Evolutionary conservation across 2,329 filamentous ascomycete genomes (phyloP).

Genomic region (Fusarium chlamydosporum): DNA sequence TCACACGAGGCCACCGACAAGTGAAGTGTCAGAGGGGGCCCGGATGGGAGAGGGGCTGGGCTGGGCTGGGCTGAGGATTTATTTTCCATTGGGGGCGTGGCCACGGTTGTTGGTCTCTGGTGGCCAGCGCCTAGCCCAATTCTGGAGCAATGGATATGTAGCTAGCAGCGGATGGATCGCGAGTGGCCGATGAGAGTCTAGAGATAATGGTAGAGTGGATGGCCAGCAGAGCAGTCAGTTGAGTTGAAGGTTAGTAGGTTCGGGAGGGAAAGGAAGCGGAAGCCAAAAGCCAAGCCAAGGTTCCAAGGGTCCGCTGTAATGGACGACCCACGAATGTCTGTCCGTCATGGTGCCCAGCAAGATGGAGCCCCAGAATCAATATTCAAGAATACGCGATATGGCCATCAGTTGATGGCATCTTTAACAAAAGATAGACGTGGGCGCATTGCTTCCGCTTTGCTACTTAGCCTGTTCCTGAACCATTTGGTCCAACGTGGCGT

Average conservation of each 20-base stretch:
- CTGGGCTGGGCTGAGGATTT: constrained; percentile 41
- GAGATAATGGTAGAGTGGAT: constrained; percentile 28
- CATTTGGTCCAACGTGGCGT: constrained; percentile 25
- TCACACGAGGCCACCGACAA: constrained; percentile 42
- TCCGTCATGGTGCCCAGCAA: constrained; percentile 24
- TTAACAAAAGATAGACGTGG: background rate
- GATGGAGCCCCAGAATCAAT: constrained; percentile 32
- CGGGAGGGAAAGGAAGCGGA: constrained; percentile 45
- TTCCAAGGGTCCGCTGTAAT: constrained; percentile 43
- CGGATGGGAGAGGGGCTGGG: constrained; percentile 44
- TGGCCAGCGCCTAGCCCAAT: constrained; percentile 48
- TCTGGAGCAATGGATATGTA: constrained; percentile 46
- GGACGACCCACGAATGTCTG: constrained; percentile 32
- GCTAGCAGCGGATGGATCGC: constrained; percentile 47
- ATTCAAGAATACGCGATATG: constrained; percentile 19
- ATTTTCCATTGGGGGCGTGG: constrained; percentile 35
- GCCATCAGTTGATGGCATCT: constrained; percentile 2
- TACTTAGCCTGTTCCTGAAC: constrained; percentile 26
- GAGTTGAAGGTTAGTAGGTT: constrained; percentile 28
- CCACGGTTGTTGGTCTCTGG: constrained; percentile 47
- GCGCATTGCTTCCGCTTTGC: constrained; percentile 34
- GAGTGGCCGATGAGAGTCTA: constrained; percentile 42
- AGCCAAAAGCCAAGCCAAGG: constrained; percentile 22
- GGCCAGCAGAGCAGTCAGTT: constrained; percentile 23
- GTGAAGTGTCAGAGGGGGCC: constrained; percentile 33